These are phyloP conservation scores for Candida xiaguanensis DNA, from an alignment of 805 yeast species.

Conservation along the genomic window DNA sequence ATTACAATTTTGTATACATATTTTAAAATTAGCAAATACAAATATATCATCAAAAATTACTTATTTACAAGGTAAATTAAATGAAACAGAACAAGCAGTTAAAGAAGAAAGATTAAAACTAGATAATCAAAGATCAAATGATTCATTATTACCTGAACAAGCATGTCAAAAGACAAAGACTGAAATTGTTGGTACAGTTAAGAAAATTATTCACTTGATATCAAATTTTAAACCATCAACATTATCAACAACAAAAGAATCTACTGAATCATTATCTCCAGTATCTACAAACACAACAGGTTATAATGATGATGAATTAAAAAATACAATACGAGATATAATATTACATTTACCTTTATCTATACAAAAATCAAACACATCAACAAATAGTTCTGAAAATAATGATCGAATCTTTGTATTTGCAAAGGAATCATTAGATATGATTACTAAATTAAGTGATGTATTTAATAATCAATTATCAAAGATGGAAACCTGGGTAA, in stretches of 20 bases:
- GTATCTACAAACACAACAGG: slow-evolving; percentile 7
- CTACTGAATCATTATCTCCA: slow-evolving; percentile 7
- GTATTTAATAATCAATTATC: slow-evolving; percentile 83
- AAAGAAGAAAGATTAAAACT: slow-evolving; percentile 20
- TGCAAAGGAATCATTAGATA: slow-evolving; percentile 86
- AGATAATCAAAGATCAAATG: slow-evolving; percentile 15
- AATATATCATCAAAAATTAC: slow-evolving; percentile 67
- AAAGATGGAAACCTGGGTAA: slow-evolving; percentile 82
- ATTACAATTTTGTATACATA: slow-evolving; percentile 72
- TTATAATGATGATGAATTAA: slow-evolving; percentile 25
- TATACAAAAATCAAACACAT: slow-evolving; percentile 40
- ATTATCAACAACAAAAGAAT: slow-evolving; percentile 9
- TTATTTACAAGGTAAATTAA: slow-evolving; percentile 51
- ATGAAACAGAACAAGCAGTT: slow-evolving; percentile 40
- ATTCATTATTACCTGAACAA: slow-evolving; percentile 10
- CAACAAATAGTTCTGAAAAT: slow-evolving; percentile 15
- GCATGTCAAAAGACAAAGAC: slow-evolving; percentile 50
- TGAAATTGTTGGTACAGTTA: slow-evolving; percentile 85
- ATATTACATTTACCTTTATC: slow-evolving; percentile 65
- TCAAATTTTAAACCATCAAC: slow-evolving; percentile 65
- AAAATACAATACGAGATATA: slow-evolving; percentile 75
- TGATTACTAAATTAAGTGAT: slow-evolving; percentile 76
- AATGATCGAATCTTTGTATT: slow-evolving; percentile 71
- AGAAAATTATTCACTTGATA: slow-evolving; percentile 80
- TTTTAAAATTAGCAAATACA: slow-evolving; percentile 75